These are phyloP conservation scores for Phytophthora macrochlamydospora DNA, from an alignment of 352 stramenopile species.

Conservation along the genomic window DNA sequence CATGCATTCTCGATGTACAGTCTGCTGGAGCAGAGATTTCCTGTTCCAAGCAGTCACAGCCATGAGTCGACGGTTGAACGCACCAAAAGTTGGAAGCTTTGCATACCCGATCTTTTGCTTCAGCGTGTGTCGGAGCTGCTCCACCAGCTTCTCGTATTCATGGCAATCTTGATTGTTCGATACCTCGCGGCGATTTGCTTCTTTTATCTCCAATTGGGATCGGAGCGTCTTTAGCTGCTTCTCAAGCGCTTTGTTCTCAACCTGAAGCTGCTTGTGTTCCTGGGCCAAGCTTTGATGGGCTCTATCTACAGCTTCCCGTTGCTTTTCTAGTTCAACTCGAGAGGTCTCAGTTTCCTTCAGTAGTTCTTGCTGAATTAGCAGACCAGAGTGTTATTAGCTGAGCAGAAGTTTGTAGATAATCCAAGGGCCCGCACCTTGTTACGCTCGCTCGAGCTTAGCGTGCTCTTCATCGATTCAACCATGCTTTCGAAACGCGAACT, in stretches of 20 bases:
- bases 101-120: constrained; percentile 58
- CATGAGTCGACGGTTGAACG: neutral
- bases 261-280: constrained; percentile 13
- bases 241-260: constrained; percentile 31
- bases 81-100: neutral
- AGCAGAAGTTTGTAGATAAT: neutral
- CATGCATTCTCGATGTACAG: constrained; percentile 82
- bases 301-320: constrained; percentile 22
- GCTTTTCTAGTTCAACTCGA: constrained; percentile 31
- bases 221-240: constrained; percentile 37
- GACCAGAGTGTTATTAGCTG: neutral
- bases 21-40: constrained; percentile 84
- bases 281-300: constrained; percentile 21
- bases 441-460: constrained; percentile 15
- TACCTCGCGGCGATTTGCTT: constrained; percentile 11
- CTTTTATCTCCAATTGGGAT: constrained; percentile 11
- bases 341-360: constrained; percentile 31
- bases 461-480: constrained; percentile 11
- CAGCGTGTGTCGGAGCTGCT: constrained; percentile 42
- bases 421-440: constrained; percentile 21
- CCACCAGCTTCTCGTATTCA: constrained; percentile 48
- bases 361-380: constrained; percentile 32
- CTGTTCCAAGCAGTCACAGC: constrained; percentile 24
- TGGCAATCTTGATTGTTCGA: constrained; percentile 51
- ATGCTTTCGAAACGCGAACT: constrained; percentile 23